These are phyloP conservation scores for Cladosporium cucumerinum DNA, from an alignment of 2,329 filamentous ascomycete species.

Conservation along the genomic window DNA sequence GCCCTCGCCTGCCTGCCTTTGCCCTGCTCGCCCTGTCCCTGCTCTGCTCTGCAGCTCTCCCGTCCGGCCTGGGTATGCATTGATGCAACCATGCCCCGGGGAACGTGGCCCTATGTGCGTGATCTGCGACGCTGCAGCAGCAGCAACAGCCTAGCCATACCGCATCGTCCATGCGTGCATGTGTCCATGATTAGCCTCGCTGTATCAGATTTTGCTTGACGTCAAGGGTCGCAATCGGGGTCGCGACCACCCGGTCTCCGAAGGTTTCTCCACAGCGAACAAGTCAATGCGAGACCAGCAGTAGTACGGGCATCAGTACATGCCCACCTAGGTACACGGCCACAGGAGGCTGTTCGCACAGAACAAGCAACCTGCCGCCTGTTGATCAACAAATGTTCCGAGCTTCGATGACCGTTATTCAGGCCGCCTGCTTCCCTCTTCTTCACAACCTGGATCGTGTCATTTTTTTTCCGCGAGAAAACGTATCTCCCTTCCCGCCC, in stretches of 20 bases:
- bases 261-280: not conserved
- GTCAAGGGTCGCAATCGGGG: not conserved
- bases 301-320: not conserved
- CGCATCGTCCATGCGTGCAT: not conserved
- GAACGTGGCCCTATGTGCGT: constrained; percentile 8
- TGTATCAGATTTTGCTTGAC: not conserved
- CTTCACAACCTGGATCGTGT: not conserved
- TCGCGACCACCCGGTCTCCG: not conserved
- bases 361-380: not conserved
- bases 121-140: constrained; percentile 7
- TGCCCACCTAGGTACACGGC: not conserved
- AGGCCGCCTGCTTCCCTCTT: not conserved
- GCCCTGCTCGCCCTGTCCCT: constrained; percentile 1
- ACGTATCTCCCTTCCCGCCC: not conserved
- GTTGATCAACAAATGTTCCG: not conserved
- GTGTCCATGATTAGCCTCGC: constrained; percentile 1
- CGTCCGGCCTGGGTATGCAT: constrained; percentile 5
- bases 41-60: constrained; percentile 14
- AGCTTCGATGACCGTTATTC: not conserved
- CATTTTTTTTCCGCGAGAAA: not conserved
- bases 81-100: constrained; percentile 4
- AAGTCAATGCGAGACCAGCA: not conserved
- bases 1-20: not conserved
- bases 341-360: not conserved
- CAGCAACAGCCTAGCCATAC: not conserved